Conservation (phyloP, 2,329 filamentous ascomycete species). For the Fusarium gaditjirri region DNA sequence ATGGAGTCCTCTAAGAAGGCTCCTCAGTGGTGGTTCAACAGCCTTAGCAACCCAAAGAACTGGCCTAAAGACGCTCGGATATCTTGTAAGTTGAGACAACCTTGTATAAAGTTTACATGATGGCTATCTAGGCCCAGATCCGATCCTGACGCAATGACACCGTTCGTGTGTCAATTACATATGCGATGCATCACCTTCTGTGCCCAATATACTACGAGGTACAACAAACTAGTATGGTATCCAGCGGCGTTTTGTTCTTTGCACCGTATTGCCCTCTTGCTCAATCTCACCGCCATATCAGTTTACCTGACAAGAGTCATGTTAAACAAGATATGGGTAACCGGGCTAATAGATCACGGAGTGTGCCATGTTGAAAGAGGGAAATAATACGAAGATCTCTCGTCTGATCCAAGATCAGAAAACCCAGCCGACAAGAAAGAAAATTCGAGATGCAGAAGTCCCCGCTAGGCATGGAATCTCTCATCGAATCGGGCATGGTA, state of each 20-base stretch:
- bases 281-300: slow-evolving; percentile 21
- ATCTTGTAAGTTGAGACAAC: not conserved
- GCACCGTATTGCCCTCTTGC: not conserved
- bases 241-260: slow-evolving; percentile 6
- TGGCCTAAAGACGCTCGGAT: not conserved
- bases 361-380: not conserved
- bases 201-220: not conserved
- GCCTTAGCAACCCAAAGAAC: not conserved
- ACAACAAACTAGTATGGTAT: not conserved
- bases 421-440: slow-evolving; percentile 5
- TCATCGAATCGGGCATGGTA: slow-evolving; percentile 13
- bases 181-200: not conserved
- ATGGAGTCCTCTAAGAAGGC: not conserved
- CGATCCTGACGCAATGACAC: not conserved
- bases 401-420: not conserved
- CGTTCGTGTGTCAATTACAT: not conserved
- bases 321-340: not conserved
- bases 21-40: not conserved
- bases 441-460: not conserved
- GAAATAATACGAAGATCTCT: slow-evolving; percentile 12
- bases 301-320: slow-evolving; percentile 4
- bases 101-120: not conserved
- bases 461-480: slow-evolving; percentile 1
- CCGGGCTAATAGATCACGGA: not conserved
- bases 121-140: not conserved